A percentile compares a stretch with the other conserved stretches of the same genome.
Conservation (phyloP, 164 flowering plant species). For the Akebia trifoliata region DNA sequence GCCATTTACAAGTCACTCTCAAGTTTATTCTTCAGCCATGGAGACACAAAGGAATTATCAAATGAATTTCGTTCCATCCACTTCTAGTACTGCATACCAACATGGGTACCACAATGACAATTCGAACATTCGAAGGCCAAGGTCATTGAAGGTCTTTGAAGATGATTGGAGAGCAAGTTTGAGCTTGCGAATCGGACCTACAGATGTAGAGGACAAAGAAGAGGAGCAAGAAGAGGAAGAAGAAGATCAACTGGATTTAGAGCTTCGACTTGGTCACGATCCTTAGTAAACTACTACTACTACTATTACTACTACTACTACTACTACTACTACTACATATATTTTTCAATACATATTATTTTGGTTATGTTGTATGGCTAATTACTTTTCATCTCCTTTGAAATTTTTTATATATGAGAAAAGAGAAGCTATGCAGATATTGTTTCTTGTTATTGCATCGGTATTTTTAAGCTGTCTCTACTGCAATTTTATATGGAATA, state of each 20-base stretch:
- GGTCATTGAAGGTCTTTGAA: conserved; percentile 9
- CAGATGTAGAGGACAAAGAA: conserved; percentile 10
- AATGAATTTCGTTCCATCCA: conserved; percentile 18
- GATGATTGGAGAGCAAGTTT: conserved; percentile 27
- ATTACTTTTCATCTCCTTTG: neutral
- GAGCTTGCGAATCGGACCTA: conserved; percentile 19
- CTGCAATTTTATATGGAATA: neutral
- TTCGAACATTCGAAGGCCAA: conserved; percentile 5
- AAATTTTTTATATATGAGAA: neutral
- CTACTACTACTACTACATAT: too few relatives aligned
- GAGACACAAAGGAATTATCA: conserved; percentile 21
- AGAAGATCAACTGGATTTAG: conserved; percentile 44
- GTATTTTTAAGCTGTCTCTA: neutral
- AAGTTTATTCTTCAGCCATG: conserved; percentile 7
- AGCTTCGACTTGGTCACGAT: conserved; percentile 56
- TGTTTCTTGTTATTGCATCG: neutral
- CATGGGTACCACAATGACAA: conserved; percentile 8
- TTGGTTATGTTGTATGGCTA: neutral
- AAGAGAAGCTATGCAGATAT: neutral
- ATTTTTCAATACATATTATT: too few relatives aligned
- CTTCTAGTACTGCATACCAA: conserved; percentile 5
- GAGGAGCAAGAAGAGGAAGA: conserved; percentile 11
- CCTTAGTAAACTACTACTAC: conserved; percentile 18
- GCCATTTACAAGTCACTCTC: conserved; percentile 12
- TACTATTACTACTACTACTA: too few relatives aligned